Conservation (phyloP, 805 yeast species). For the Lipomyces japonicus region DNA sequence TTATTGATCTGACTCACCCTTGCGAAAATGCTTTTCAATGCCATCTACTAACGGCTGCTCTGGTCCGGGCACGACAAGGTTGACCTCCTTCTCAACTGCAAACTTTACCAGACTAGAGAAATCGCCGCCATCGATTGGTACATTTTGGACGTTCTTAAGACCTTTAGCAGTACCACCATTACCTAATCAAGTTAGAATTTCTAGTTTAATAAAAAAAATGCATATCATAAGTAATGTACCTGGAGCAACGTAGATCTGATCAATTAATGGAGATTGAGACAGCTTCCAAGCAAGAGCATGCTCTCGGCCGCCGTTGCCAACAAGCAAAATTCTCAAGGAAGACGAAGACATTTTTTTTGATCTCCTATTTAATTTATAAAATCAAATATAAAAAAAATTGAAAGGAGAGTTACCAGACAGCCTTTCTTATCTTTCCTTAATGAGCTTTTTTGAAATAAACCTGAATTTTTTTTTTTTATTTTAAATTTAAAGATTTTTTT, state of each 20-base stretch:
- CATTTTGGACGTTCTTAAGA: conserved; percentile 58
- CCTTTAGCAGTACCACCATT: conserved; percentile 81
- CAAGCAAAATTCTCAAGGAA: conserved; percentile 51
- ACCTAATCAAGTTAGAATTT: conserved; percentile 43
- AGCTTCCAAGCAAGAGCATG: conserved; percentile 94
- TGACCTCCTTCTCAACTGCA: conserved; percentile 62
- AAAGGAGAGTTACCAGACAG: no score
- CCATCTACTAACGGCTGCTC: conserved; percentile 98
- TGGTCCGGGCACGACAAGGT: conserved; percentile 94
- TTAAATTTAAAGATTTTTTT: no score
- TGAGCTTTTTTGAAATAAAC: no score
- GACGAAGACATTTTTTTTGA: conserved; percentile 1
- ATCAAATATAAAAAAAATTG: no score
- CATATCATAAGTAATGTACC: conserved; percentile 6
- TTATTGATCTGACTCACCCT: conserved; percentile 29
- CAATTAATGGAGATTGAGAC: conserved; percentile 69
- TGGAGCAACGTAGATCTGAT: conserved; percentile 83
- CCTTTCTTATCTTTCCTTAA: no score
- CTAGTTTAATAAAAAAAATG: not conserved
- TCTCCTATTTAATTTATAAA: no score
- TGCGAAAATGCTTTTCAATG: conserved; percentile 63
- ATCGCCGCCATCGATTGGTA: conserved; percentile 66
- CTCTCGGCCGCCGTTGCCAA: conserved; percentile 99
- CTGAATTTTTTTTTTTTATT: no score
- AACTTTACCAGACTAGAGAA: conserved; percentile 68